phyloP scores from a whole-genome alignment of 805 yeast genomes.

The Yarrowia deformans region DNA sequence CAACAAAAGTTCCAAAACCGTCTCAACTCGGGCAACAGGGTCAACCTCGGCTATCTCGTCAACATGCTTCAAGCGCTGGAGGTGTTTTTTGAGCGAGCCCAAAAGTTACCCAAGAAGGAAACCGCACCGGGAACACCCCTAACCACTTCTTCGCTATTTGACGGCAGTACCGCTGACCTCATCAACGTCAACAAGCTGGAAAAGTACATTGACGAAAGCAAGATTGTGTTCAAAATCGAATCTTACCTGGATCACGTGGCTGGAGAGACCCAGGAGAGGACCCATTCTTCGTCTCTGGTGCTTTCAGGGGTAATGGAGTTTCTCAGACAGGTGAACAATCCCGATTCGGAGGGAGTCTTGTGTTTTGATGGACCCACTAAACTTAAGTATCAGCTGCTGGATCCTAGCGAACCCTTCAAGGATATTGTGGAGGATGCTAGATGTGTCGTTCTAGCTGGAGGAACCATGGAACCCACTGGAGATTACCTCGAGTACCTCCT shows the following conservation, averaged over 20 bases:
- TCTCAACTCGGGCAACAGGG: slow-evolving; percentile 74
- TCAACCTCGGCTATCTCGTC: slow-evolving; percentile 57
- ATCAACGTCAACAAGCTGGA: slow-evolving; percentile 74
- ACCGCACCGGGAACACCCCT: slow-evolving; percentile 63
- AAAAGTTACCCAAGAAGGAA: slow-evolving; percentile 46
- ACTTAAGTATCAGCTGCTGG: slow-evolving; percentile 75
- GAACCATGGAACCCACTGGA: slow-evolving; percentile 89
- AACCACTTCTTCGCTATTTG: slow-evolving; percentile 60
- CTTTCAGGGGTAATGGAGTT: slow-evolving; percentile 73
- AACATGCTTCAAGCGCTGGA: slow-evolving; percentile 67
- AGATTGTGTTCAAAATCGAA: slow-evolving; percentile 85
- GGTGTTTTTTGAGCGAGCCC: slow-evolving; percentile 55
- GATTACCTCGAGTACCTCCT: slow-evolving; percentile 73
- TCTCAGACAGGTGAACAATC: slow-evolving; percentile 69
- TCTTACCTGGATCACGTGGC: slow-evolving; percentile 56
- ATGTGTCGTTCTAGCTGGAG: slow-evolving; percentile 87
- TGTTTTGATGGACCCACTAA: slow-evolving; percentile 61
- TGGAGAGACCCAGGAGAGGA: slow-evolving; percentile 26
- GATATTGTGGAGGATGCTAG: slow-evolving; percentile 68
- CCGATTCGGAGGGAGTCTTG: slow-evolving; percentile 78
- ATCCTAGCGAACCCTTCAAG: slow-evolving; percentile 75
- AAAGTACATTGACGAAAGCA: slow-evolving; percentile 67
- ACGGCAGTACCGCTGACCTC: slow-evolving; percentile 68
- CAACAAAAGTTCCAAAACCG: slow-evolving; percentile 65
- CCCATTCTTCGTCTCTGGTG: slow-evolving; percentile 56